A percentile compares a stretch with the other conserved stretches of the same genome.
These are phyloP conservation scores for Phialemonium atrogriseum DNA, from an alignment of 2,329 filamentous ascomycete genomes.

Conservation along the genomic window DNA sequence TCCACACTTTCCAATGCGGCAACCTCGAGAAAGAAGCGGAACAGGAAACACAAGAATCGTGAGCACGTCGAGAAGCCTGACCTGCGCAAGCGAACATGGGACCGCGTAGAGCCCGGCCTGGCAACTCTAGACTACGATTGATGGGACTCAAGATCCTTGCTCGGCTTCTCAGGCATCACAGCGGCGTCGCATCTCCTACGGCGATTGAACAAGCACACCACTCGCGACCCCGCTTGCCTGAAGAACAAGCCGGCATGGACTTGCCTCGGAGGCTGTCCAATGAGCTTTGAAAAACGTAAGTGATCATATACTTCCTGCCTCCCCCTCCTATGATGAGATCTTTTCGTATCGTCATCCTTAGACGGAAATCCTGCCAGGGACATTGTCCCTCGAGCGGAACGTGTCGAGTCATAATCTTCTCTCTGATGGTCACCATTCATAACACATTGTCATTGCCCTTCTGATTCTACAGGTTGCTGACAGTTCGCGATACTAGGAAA, in stretches of 20 bases:
- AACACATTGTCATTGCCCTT: not conserved
- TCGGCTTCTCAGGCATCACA: conserved; percentile 21
- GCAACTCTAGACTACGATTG: conserved; percentile 54
- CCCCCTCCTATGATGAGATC: conserved; percentile 65
- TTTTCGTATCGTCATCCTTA: conserved; percentile 95
- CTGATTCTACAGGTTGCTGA: no score
- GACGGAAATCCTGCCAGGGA: conserved; percentile 55
- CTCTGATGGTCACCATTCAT: conserved; percentile 32
- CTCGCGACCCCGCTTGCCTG: no score
- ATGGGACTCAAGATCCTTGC: conserved; percentile 19
- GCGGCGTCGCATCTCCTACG: conserved; percentile 38
- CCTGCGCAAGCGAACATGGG: conserved; percentile 59
- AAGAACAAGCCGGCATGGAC: not conserved
- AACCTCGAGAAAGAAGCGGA: conserved; percentile 22
- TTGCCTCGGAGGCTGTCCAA: not conserved
- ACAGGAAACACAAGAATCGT: conserved; percentile 20
- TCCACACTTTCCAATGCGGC: conserved; percentile 13
- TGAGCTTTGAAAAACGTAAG: conserved; percentile 8
- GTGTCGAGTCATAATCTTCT: conserved; percentile 42
- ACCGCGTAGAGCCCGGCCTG: conserved; percentile 53
- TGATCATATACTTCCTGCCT: conserved; percentile 4
- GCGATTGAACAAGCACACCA: no score
- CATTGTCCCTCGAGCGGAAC: no score
- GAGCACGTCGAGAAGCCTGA: conserved; percentile 47
- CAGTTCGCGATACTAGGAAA: no score